Evolutionary conservation across 805 yeast species (phyloP).

Genomic region (Starmerella geochares): DNA sequence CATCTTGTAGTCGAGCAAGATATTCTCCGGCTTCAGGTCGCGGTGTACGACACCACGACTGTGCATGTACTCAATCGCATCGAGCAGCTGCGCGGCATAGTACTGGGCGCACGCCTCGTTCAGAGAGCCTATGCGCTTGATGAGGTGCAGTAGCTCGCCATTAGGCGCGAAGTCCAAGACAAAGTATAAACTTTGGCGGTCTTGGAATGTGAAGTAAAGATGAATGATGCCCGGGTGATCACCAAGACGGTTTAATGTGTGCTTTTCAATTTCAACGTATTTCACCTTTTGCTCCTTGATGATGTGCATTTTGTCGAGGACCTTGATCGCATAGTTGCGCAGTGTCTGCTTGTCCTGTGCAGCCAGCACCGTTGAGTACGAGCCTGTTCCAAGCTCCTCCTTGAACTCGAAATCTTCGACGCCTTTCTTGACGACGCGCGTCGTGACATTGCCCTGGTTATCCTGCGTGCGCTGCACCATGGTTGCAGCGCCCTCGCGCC

Average conservation of each 20-base stretch:
- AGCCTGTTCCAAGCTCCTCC: slow-evolving; percentile 84
- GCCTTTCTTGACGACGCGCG: slow-evolving; percentile 41
- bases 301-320: slow-evolving; percentile 82
- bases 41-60: slow-evolving; percentile 83
- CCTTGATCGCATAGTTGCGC: slow-evolving; percentile 79
- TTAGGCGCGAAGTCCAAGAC: slow-evolving; percentile 90
- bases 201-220: slow-evolving; percentile 89
- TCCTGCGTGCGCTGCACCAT: slow-evolving; percentile 22
- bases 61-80: slow-evolving; percentile 82
- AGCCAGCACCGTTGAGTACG: slow-evolving; percentile 85
- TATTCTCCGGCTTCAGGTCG: slow-evolving; percentile 91
- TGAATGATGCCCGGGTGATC: slow-evolving; percentile 92
- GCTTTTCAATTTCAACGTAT: slow-evolving; percentile 90
- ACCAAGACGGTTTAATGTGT: slow-evolving; percentile 75
- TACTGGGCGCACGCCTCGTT: slow-evolving; percentile 67
- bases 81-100: slow-evolving; percentile 79
- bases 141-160: slow-evolving; percentile 79
- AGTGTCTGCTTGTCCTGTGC: slow-evolving; percentile 69
- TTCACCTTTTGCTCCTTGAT: slow-evolving; percentile 90
- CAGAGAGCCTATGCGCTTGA: slow-evolving; percentile 54
- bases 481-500: slow-evolving; percentile 22
- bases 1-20: slow-evolving; percentile 73
- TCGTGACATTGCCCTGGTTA: slow-evolving; percentile 40
- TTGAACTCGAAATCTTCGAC: slow-evolving; percentile 87
- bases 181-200: slow-evolving; percentile 73